Base-by-base conservation (phyloP, 345 rosid genomes). In the Dipteronia dyeriana region DNA sequence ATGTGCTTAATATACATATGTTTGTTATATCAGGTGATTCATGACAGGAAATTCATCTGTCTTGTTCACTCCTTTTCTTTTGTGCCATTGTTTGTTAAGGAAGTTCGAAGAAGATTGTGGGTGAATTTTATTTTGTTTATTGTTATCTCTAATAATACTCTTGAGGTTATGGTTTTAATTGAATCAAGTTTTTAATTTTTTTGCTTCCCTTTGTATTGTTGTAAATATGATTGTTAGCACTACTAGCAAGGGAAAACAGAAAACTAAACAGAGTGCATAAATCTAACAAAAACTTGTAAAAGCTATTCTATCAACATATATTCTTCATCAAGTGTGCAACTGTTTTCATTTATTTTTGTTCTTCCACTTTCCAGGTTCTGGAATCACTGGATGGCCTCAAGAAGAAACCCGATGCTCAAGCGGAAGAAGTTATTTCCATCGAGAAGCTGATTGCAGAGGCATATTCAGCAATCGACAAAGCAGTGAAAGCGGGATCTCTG, bases 401-500 rank as follows among this genome's bases (percentile, higher is more conserved):
- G 89, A 96, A 92, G 87, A 96, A 94, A 83, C n/a, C 87, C 8
- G 93, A 88, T 38, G 98, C 98, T 3, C 90, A 89, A 83, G 70
- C 87, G 1, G 97, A 90, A 74, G 97, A 96, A 74, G 90, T 96
- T 62, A 68, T 90, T 17, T 73, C 88, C 9, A 78, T 96, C 2
- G 98, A 96, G 85, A 91, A 89, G 70, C 89, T 93, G 26, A 93
- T 95, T 56, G 97, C 89, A 10, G 97, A 93, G 85, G 96, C 98
- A 11, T 95, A 93, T 76, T 90, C 94, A 5, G 93, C 82, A 19
- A 93, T 93, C 1, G 99, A 95, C 84, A 95, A 87, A 81, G 99
- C 99, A 0, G 89, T 93, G 7, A 93, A 86, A 82, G 96, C 83
- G 31, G 89, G 91, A 70, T 78, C 97, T 0, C 68, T 95, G 76